Evolutionary conservation across 768 basidiomycete genomes (phyloP).

Genomic region (Crepidotus variabilis): DNA sequence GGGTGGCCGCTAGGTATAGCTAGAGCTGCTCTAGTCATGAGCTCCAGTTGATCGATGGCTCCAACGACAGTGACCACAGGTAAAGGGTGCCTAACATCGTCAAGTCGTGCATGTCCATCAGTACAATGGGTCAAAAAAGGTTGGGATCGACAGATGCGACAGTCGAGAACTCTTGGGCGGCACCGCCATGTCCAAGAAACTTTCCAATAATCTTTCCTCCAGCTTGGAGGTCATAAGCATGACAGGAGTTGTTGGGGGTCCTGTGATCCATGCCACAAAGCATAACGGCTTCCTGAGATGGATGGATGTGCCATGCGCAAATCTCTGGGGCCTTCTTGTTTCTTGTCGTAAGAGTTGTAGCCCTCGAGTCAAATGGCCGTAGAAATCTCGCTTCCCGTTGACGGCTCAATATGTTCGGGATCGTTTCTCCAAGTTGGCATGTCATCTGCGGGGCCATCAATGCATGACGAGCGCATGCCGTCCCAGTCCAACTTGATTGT

Average conservation of each 20-base stretch:
- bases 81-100: slow-evolving; percentile 31
- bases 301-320: slow-evolving; percentile 21
- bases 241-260: slow-evolving; percentile 13
- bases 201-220: slow-evolving; percentile 26
- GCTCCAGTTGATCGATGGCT: slow-evolving; percentile 8
- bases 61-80: slow-evolving; percentile 31
- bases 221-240: slow-evolving; percentile 29
- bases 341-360: slow-evolving; percentile 2
- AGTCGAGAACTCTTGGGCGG: slow-evolving; percentile 27
- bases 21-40: slow-evolving; percentile 20
- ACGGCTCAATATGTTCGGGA: slow-evolving; percentile 25
- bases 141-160: slow-evolving; percentile 28
- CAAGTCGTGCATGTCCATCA: slow-evolving; percentile 37
- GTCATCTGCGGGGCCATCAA: slow-evolving; percentile 22
- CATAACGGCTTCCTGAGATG: slow-evolving; percentile 16
- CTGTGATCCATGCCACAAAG: slow-evolving; percentile 14
- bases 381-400: slow-evolving; percentile 18
- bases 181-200: slow-evolving; percentile 36
- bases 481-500: slow-evolving; percentile 14
- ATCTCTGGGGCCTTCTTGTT: slow-evolving; percentile 10
- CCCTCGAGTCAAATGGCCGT: slow-evolving; percentile 11
- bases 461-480: not conserved
- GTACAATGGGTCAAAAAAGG: slow-evolving; percentile 30
- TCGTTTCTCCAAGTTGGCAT: slow-evolving; percentile 15
- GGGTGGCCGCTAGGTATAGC: slow-evolving; percentile 36